These are phyloP conservation scores for Penicillium fimorum DNA, from an alignment of 495 filamentous ascomycete species.

Conservation along the genomic window DNA sequence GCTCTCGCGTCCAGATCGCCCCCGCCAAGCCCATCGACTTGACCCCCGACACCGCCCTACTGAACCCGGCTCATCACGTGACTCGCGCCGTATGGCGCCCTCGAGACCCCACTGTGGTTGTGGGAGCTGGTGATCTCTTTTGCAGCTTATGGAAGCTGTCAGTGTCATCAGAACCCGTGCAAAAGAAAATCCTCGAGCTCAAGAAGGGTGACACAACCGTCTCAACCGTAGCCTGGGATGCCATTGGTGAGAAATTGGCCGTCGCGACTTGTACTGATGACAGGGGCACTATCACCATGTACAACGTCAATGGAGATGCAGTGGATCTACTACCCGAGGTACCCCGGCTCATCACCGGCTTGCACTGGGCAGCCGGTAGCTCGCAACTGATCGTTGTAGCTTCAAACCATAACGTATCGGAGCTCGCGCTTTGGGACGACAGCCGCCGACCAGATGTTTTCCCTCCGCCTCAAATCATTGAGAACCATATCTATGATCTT, in stretches of 20 bases:
- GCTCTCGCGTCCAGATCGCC: constrained; percentile 64
- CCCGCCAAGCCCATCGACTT: constrained; percentile 62
- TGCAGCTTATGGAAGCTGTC: constrained; percentile 76
- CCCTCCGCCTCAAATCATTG: constrained; percentile 39
- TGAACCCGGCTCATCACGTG: constrained; percentile 63
- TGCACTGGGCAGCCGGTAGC: constrained; percentile 42
- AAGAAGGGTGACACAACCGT: constrained; percentile 39
- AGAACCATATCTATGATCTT: constrained; percentile 40
- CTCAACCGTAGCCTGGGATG: constrained; percentile 70
- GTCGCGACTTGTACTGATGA: constrained; percentile 63
- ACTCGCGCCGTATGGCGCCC: constrained; percentile 77
- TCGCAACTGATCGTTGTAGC: constrained; percentile 45
- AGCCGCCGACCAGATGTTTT: constrained; percentile 42
- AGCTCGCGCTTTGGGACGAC: constrained; percentile 49
- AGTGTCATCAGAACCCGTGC: constrained; percentile 31
- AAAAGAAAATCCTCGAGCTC: constrained; percentile 40
- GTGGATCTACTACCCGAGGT: constrained; percentile 50
- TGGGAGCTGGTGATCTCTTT: constrained; percentile 73
- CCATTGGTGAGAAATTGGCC: constrained; percentile 62
- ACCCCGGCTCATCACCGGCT: constrained; percentile 43
- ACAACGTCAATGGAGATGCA: constrained; percentile 58
- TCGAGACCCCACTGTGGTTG: constrained; percentile 68
- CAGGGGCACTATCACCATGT: constrained; percentile 66
- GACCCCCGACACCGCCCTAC: constrained; percentile 61
- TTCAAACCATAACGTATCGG: constrained; percentile 40